Base-by-base conservation (phyloP, 2,329 filamentous ascomycete species). In the Cordyceps cicadae region DNA sequence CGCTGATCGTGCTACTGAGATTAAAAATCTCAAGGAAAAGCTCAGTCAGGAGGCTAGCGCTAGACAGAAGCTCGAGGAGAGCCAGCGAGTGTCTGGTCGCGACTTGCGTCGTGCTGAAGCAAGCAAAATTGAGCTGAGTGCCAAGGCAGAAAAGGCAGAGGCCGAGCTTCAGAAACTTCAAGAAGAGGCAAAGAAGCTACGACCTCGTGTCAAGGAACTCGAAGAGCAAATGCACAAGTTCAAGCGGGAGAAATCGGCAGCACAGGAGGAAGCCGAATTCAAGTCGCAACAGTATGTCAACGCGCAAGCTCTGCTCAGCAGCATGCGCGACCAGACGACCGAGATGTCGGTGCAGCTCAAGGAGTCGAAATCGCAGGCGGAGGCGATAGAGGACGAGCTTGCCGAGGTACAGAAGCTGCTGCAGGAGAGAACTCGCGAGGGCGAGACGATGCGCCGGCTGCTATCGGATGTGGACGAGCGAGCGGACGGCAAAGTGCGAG, bases 271-370 rank as follows among this genome's bases (percentile, higher is more conserved):
- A 67, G 83, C 89, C 0, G 85, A 92, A 59, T 81, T 96, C 62
- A 96, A 94, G 77, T 83, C 85, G 2, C 89, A 90, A 45, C 91
- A 97, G 73, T 92, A 96, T 69, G 83, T 84, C 58, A 96, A 87
- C 66, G 89, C 91, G 0, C 90, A 97, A 71, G 89, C 87, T 55
- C 76, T 97, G 15, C 86, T 97, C 71, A 87, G 87, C 67, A 96
- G 90, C 70, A 94, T 97, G 90, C 89, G 92, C 63, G 92, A 97
- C 67, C 92, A 97, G 76, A 88, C 88, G 0, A 84, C 89, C 1
- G 94, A 99, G 76, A 83, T 97, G 69, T 87, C 87, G 5, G 88
- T 90, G 65, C 94, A 97, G 75, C 88, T 97, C 74, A 96, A 94
- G 73, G 94, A 99, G 74, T 85, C 89, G 1, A 86, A 89, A 63